Conservation (phyloP, 805 yeast genomes). For the Sungouiozyma ichnusensis region DNA sequence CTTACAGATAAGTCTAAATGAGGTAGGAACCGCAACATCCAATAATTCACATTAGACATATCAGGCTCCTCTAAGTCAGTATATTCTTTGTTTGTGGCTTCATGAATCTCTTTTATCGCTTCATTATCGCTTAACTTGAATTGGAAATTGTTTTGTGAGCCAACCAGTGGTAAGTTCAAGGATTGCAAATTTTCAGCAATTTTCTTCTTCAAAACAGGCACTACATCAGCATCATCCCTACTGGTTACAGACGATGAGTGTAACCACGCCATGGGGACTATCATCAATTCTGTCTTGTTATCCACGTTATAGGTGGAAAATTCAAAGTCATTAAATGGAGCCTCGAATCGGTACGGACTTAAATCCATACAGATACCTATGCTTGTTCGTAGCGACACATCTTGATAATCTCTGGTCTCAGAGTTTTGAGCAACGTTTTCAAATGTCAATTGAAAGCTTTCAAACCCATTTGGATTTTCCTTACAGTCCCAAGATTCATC, state of each 20-base stretch:
- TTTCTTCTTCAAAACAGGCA: slow-evolving; percentile 7
- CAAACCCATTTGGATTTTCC: slow-evolving; percentile 57
- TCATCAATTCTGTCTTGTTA: slow-evolving; percentile 42
- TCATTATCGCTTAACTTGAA: slow-evolving; percentile 13
- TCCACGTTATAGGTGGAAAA: slow-evolving; percentile 45
- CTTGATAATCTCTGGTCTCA: slow-evolving; percentile 3
- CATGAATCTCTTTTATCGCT: slow-evolving; percentile 4
- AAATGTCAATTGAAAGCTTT: slow-evolving; percentile 36
- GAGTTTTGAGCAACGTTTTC: neutral
- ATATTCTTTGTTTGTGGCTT: slow-evolving; percentile 9
- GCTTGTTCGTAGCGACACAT: slow-evolving; percentile 33
- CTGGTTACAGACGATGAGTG: slow-evolving; percentile 35
- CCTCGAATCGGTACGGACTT: slow-evolving; percentile 74
- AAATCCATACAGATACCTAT: slow-evolving; percentile 93
- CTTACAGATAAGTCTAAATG: slow-evolving; percentile 34
- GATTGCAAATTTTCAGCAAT: slow-evolving; percentile 5
- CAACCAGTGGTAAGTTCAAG: slow-evolving; percentile 14
- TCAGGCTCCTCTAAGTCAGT: slow-evolving; percentile 33
- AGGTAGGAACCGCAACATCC: slow-evolving; percentile 66
- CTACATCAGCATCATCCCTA: slow-evolving; percentile 6
- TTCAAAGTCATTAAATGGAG: slow-evolving; percentile 69
- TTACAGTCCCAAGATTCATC: slow-evolving; percentile 74
- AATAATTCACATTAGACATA: slow-evolving; percentile 48
- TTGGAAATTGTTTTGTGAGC: slow-evolving; percentile 21
- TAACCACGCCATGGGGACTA: slow-evolving; percentile 87